Conservation (phyloP, 2,329 filamentous ascomycete species). For the Colletotrichum destructivum region DNA sequence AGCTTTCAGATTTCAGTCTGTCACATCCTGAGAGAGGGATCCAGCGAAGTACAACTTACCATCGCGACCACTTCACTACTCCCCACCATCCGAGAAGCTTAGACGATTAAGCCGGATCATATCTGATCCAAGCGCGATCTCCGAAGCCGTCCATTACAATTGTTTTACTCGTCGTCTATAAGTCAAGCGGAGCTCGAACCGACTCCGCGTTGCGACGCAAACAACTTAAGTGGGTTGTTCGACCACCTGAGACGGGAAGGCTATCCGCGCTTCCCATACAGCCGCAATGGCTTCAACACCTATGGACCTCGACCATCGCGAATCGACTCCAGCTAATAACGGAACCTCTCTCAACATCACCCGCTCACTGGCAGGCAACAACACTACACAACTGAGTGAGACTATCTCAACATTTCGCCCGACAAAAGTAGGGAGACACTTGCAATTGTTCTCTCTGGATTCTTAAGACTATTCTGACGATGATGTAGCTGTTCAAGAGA, state of each 20-base stretch:
- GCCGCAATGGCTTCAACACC: slow-evolving; percentile 65
- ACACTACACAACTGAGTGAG: slow-evolving; percentile 80
- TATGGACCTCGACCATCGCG: slow-evolving; percentile 69
- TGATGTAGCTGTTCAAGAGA: slow-evolving; percentile 70
- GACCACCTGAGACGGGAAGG: slow-evolving; percentile 7
- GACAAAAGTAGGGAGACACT: slow-evolving; percentile 73
- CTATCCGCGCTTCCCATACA: background rate
- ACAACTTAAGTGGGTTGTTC: background rate
- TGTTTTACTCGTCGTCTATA: background rate
- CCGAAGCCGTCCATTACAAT: background rate
- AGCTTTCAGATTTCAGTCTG: slow-evolving; percentile 6
- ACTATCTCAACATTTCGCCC: slow-evolving; percentile 84
- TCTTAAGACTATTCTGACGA: slow-evolving; percentile 8
- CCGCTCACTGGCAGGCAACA: slow-evolving; percentile 60
- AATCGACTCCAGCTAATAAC: slow-evolving; percentile 58
- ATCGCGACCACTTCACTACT: background rate
- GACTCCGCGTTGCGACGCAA: background rate
- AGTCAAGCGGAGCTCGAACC: background rate
- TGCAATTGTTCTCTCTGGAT: background rate
- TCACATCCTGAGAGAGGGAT: background rate
- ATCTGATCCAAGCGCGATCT: too few relatives aligned
- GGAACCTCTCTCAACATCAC: slow-evolving; percentile 66
- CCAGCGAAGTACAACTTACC: background rate
- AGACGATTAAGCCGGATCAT: background rate
- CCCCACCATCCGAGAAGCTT: background rate